A percentile compares a stretch with the other conserved stretches of the same genome.
Conservation (phyloP, 2,329 filamentous ascomycete species). For the Cordyceps cicadae region DNA sequence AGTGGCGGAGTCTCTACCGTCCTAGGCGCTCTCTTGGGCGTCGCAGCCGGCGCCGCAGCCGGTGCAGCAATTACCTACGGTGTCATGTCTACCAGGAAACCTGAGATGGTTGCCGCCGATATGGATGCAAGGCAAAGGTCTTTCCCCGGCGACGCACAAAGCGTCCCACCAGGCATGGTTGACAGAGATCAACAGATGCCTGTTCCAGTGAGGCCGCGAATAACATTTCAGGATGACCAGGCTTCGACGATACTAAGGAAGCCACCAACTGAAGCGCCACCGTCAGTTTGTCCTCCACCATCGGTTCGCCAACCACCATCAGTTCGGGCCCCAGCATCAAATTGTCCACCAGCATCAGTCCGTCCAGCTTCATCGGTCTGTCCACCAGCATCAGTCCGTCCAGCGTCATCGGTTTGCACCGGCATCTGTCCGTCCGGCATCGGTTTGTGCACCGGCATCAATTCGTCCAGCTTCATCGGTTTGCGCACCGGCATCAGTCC, state of each 20-base stretch:
- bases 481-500: not conserved
- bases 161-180: not conserved
- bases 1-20: constrained; percentile 38
- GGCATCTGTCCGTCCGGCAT: no score
- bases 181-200: not conserved
- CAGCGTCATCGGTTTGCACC: not conserved
- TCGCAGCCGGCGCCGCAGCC: constrained; percentile 56
- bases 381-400: not conserved
- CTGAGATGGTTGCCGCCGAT: constrained; percentile 12
- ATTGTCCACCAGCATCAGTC: not conserved
- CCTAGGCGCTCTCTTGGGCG: constrained; percentile 59
- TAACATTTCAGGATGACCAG: constrained; percentile 1
- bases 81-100: constrained; percentile 37
- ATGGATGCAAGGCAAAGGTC: constrained; percentile 41
- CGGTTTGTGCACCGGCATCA: no score
- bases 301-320: not conserved
- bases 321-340: not conserved
- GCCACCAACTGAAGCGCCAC: not conserved
- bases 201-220: not conserved
- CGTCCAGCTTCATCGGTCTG: not conserved
- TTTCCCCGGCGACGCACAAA: not conserved
- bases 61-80: constrained; percentile 58
- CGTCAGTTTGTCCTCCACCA: not conserved
- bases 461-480: no score
- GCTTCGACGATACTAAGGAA: not conserved